phyloP scores from a whole-genome alignment of 75 land plant genomes.

The Pseudotsuga menziesii region DNA sequence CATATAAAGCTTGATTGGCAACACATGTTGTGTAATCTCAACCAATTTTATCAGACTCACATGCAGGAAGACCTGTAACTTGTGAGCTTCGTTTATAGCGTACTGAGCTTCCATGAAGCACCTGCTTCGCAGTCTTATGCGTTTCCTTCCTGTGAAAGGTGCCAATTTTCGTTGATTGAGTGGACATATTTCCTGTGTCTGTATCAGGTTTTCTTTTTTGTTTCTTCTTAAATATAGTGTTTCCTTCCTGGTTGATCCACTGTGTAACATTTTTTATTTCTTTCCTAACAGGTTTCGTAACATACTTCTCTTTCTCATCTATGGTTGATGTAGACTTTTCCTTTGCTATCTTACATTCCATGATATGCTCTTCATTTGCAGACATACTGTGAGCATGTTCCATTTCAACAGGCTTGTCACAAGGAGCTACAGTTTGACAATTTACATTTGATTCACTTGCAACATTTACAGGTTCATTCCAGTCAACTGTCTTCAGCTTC shows the following conservation, averaged over 20 bases:
- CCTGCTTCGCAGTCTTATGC: neutral
- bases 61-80: neutral
- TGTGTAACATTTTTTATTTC: neutral
- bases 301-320: constrained; percentile 5
- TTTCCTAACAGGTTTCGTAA: neutral
- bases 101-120: constrained; percentile 1
- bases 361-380: neutral
- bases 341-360: neutral
- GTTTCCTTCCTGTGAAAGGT: neutral
- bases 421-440: neutral
- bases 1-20: neutral
- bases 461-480: neutral
- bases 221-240: neutral
- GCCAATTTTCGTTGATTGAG: neutral
- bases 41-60: neutral
- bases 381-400: neutral
- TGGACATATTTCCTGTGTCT: neutral
- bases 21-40: neutral
- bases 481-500: neutral
- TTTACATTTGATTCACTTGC: neutral
- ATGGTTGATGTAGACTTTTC: neutral
- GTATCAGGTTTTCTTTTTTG: neutral
- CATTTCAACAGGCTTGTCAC: neutral
- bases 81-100: neutral
- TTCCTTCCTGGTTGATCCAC: neutral